phyloP scores from a whole-genome alignment of 192 early-diverging fungal species.

The Oehlia diaphana region DNA sequence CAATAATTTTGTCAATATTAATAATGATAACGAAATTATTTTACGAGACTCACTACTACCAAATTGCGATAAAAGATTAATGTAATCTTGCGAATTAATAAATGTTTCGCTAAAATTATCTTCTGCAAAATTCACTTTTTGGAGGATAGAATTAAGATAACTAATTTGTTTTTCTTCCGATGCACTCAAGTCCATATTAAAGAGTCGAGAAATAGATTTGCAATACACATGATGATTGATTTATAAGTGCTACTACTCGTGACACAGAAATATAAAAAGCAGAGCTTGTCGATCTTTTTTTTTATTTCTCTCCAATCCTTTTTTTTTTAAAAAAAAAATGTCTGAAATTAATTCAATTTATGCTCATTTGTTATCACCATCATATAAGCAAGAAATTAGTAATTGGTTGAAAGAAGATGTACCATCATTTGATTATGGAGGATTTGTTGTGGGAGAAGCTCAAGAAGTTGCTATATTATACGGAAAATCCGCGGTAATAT shows the following conservation, averaged over 20 bases:
- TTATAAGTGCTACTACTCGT: no score
- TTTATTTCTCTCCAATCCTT: no score
- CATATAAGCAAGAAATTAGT: slow-evolving; percentile 72
- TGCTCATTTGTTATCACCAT: slow-evolving; percentile 73
- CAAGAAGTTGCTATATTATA: slow-evolving; percentile 80
- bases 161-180: neutral
- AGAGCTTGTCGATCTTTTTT: no score
- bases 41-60: slow-evolving; percentile 1
- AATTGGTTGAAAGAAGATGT: slow-evolving; percentile 92
- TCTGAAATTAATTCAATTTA: slow-evolving; percentile 19
- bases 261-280: no score
- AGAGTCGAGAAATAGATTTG: neutral
- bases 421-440: slow-evolving; percentile 98
- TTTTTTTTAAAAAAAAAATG: no score
- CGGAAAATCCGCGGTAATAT: slow-evolving; percentile 68
- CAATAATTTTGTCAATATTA: slow-evolving; percentile 25
- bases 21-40: neutral
- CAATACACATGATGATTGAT: no score
- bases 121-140: neutral
- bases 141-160: neutral
- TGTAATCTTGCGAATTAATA: neutral
- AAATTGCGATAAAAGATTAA: neutral
- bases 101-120: neutral
- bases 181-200: neutral
- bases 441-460: slow-evolving; percentile 91